phyloP scores from a whole-genome alignment of 139 green algal genomes.

The Penium margaritaceum region DNA sequence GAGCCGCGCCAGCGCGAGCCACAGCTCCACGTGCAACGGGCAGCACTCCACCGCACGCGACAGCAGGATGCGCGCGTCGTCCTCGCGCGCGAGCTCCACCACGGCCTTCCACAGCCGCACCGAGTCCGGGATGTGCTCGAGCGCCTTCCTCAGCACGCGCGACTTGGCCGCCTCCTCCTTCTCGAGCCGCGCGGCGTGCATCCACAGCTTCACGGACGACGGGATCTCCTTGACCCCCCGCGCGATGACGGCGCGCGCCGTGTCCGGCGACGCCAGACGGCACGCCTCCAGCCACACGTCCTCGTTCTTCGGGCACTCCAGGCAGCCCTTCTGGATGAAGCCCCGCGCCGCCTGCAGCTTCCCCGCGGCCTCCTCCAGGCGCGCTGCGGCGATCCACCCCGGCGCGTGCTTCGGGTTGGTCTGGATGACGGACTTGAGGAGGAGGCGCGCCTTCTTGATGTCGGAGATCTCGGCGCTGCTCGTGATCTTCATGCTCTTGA shows the following conservation, averaged over 20 bases:
- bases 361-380: conserved; percentile 71
- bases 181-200: conserved; percentile 70
- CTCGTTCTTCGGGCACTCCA: conserved; percentile 84
- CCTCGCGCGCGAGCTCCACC: conserved; percentile 83
- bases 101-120: conserved; percentile 93
- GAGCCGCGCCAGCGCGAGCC: conserved; percentile 87
- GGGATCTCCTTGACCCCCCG: conserved; percentile 74
- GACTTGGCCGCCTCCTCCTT: conserved; percentile 66
- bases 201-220: conserved; percentile 81
- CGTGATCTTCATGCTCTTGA: conserved; percentile 67
- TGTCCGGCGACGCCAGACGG: conserved; percentile 68
- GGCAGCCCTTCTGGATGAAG: conserved; percentile 77
- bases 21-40: conserved; percentile 86
- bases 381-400: conserved; percentile 89
- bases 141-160: conserved; percentile 79
- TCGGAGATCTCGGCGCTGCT: conserved; percentile 86
- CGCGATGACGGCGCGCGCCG: conserved; percentile 78
- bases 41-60: conserved; percentile 87
- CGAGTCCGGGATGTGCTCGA: conserved; percentile 78
- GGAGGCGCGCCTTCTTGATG: conserved; percentile 93
- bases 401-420: conserved; percentile 93
- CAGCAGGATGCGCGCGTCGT: conserved; percentile 75
- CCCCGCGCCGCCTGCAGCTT: conserved; percentile 55
- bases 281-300: conserved; percentile 96
- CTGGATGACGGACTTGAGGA: conserved; percentile 89